phyloP scores from a whole-genome alignment of 306 rosid species.

The Fragaria ananassa region DNA sequence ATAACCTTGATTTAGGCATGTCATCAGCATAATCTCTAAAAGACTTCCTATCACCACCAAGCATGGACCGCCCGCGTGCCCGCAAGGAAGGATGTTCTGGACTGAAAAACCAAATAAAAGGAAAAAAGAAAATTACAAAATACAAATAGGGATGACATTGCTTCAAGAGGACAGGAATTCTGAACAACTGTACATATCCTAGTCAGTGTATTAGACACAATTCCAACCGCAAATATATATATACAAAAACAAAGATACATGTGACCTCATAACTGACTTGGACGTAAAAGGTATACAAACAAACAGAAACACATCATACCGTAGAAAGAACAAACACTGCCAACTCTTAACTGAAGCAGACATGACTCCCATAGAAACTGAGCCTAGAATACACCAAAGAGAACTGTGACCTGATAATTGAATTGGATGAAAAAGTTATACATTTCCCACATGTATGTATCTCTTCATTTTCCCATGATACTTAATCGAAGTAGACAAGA shows the following conservation, averaged over 20 bases:
- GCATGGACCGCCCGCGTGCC: conserved; percentile 90
- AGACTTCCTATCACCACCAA: conserved; percentile 82
- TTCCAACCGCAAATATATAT: conserved; percentile 4
- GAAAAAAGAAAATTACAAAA: conserved; percentile 5
- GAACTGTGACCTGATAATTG: background rate
- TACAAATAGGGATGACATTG: conserved; percentile 13
- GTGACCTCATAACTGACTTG: background rate
- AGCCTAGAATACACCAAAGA: conserved; percentile 6
- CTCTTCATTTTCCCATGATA: background rate
- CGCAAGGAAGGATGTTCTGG: conserved; percentile 95
- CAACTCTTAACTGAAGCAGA: background rate
- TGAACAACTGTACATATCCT: conserved; percentile 16
- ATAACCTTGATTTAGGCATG: conserved; percentile 82
- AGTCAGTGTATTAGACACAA: conserved; percentile 8
- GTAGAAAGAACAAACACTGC: background rate
- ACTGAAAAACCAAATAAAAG: conserved; percentile 56
- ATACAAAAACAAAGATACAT: background rate
- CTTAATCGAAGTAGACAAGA: background rate
- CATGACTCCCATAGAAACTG: background rate
- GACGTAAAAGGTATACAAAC: background rate
- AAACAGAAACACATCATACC: background rate
- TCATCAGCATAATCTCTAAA: conserved; percentile 85
- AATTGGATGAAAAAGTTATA: background rate
- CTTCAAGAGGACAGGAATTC: conserved; percentile 12
- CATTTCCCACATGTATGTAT: background rate